phyloP scores from a whole-genome alignment of 176 grass and related monocot genomes.

The Poa pratensis region DNA sequence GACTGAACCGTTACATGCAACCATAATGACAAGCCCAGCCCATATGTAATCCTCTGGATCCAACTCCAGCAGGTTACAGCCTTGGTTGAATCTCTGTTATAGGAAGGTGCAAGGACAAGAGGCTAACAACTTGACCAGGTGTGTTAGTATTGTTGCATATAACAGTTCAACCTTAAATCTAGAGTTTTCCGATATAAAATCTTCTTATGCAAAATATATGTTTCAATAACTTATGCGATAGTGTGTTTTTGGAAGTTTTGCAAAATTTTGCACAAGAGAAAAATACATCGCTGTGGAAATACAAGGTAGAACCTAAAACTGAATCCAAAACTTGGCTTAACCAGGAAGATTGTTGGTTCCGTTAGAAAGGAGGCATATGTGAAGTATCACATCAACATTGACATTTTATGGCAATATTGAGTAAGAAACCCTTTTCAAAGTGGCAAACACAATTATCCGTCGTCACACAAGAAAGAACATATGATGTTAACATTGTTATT shows the following conservation, averaged over 20 bases:
- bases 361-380: not conserved
- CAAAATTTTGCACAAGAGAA: not conserved
- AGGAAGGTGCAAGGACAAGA: conserved; percentile 7
- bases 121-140: not conserved
- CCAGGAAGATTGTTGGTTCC: not conserved
- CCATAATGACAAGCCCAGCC: not conserved
- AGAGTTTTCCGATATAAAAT: not conserved
- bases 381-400: not conserved
- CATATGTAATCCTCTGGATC: not conserved
- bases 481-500: conserved; percentile 8
- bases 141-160: not conserved
- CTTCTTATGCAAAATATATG: not conserved
- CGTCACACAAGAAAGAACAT: not conserved
- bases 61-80: not conserved
- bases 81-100: not conserved
- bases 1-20: not conserved
- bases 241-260: not conserved
- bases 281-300: not conserved
- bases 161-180: not conserved
- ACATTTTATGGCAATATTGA: not conserved
- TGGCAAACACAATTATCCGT: not conserved
- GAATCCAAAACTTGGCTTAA: conserved; percentile 1
- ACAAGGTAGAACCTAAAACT: not conserved
- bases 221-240: not conserved
- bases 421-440: not conserved